Evolutionary conservation across 352 stramenopile species (phyloP).

Genomic region (Globisporangium sylvaticum): DNA sequence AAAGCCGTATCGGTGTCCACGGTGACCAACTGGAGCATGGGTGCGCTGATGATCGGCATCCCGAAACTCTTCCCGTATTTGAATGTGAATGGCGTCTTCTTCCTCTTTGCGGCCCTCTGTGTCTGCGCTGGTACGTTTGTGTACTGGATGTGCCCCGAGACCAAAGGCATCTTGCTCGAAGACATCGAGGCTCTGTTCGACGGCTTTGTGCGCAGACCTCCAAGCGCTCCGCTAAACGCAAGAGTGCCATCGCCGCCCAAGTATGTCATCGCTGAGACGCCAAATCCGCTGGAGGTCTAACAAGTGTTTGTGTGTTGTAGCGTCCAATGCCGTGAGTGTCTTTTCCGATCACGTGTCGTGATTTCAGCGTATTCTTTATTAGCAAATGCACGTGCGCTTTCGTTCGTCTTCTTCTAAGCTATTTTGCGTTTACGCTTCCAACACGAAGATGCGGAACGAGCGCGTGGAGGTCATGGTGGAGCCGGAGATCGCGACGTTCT

Average conservation of each 20-base stretch:
- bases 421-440: conserved; percentile 27
- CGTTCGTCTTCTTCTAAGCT: neutral
- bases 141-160: conserved; percentile 40
- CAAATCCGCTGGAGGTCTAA: conserved; percentile 2
- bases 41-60: conserved; percentile 32
- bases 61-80: conserved; percentile 50
- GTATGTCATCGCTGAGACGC: conserved; percentile 19
- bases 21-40: conserved; percentile 34
- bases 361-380: neutral
- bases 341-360: neutral
- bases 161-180: conserved; percentile 33
- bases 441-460: conserved; percentile 63
- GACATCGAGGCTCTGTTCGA: conserved; percentile 37
- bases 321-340: neutral
- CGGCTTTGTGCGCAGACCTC: conserved; percentile 6
- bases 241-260: conserved; percentile 15
- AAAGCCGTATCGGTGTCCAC: conserved; percentile 35
- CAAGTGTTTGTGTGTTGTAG: conserved; percentile 1
- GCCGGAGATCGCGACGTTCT: conserved; percentile 59
- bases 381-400: neutral
- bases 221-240: neutral
- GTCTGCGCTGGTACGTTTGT: conserved; percentile 29
- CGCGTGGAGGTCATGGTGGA: conserved; percentile 52
- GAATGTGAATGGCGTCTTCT: conserved; percentile 49
- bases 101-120: conserved; percentile 41